Conservation (phyloP, 2,329 filamentous ascomycete genomes). For the Didymella keratinophila region DNA sequence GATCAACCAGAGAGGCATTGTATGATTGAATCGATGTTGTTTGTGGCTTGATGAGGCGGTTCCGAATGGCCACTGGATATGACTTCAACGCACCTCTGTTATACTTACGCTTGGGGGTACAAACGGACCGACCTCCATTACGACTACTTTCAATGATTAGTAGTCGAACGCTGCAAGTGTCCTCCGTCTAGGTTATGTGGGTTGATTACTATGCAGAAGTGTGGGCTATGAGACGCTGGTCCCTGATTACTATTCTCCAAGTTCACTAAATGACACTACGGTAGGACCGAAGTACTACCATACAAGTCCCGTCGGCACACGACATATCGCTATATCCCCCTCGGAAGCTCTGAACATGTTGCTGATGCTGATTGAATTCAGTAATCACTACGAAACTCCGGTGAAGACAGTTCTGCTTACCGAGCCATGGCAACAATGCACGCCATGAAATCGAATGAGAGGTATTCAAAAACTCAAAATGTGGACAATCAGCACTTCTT, state of each 20-base stretch:
- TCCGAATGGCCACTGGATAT: neutral
- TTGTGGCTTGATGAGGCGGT: neutral
- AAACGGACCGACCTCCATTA: neutral
- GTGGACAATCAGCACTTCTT: neutral
- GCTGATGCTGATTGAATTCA: neutral
- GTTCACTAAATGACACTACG: neutral
- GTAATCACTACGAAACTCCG: neutral
- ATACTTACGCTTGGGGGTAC: neutral
- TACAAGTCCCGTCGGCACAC: neutral
- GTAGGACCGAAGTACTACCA: neutral
- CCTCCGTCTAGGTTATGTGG: neutral
- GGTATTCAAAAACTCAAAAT: neutral
- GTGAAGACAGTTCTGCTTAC: neutral
- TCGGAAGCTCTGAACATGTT: neutral
- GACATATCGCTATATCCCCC: neutral
- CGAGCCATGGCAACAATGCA: neutral
- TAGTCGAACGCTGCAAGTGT: neutral
- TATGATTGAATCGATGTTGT: neutral
- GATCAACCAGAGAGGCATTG: slow-evolving; percentile 54
- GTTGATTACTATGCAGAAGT: slow-evolving; percentile 1
- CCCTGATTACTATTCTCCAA: slow-evolving; percentile 12
- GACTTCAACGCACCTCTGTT: neutral
- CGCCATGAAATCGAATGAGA: neutral
- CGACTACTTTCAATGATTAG: neutral
- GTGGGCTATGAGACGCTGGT: neutral